Evolutionary conservation across 768 basidiomycete species (phyloP).

Genomic region (Kwoniella dendrophila): DNA sequence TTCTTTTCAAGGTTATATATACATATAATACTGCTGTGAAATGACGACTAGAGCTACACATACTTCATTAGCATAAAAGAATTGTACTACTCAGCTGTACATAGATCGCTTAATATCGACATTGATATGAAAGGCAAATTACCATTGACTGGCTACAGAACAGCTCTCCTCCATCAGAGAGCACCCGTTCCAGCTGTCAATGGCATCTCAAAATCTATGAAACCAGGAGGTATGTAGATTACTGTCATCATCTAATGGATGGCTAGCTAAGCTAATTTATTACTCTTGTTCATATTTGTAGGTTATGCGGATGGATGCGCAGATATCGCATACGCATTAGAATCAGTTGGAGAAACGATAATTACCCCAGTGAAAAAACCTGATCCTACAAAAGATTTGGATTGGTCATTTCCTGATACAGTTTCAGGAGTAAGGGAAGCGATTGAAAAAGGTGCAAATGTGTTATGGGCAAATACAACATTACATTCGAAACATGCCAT

Average conservation of each 20-base stretch:
- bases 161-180: conserved; percentile 33
- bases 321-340: conserved; percentile 44
- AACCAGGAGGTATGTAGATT: conserved; percentile 44
- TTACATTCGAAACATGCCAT: conserved; percentile 44
- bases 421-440: conserved; percentile 35
- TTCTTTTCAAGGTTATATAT: no score
- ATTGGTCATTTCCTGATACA: conserved; percentile 51
- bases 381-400: conserved; percentile 23
- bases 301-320: conserved; percentile 46
- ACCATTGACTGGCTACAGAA: conserved; percentile 12
- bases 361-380: conserved; percentile 30
- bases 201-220: conserved; percentile 49
- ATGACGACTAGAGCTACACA: no score
- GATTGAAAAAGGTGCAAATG: conserved; percentile 37
- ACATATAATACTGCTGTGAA: no score
- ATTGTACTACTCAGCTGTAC: neutral
- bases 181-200: conserved; percentile 36
- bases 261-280: neutral
- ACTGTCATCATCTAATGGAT: neutral
- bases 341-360: conserved; percentile 20
- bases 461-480: conserved; percentile 47
- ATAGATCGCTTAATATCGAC: neutral
- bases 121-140: conserved; percentile 5
- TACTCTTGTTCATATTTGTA: conserved; percentile 3
- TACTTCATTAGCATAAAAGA: no score